A percentile compares a stretch with the other conserved stretches of the same genome.
These are phyloP conservation scores for Pyrrhoderma lamaoense DNA, from an alignment of 1,284 basidiomycete genomes.

Conservation along the genomic window DNA sequence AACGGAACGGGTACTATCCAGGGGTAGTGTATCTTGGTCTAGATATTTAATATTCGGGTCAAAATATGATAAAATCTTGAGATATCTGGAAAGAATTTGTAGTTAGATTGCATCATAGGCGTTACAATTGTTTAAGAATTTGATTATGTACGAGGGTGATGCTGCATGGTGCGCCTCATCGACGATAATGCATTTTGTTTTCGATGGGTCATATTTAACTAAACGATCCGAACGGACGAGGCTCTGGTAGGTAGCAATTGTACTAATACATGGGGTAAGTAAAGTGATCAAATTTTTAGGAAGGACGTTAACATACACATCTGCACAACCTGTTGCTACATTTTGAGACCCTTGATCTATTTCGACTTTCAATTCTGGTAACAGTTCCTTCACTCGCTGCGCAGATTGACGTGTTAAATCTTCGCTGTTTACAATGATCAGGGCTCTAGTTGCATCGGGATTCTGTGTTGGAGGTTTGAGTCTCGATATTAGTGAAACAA, in stretches of 20 bases:
- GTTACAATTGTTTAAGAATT: neutral
- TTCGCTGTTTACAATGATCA: slow-evolving; percentile 82
- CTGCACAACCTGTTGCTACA: slow-evolving; percentile 73
- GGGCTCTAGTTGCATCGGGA: slow-evolving; percentile 45
- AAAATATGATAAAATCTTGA: slow-evolving; percentile 72
- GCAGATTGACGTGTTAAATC: slow-evolving; percentile 88
- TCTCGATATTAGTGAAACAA: slow-evolving; percentile 70
- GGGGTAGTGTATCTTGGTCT: slow-evolving; percentile 33
- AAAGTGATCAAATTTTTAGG: neutral
- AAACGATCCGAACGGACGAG: slow-evolving; percentile 61
- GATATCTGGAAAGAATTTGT: slow-evolving; percentile 53
- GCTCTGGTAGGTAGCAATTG: slow-evolving; percentile 91
- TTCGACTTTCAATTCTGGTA: slow-evolving; percentile 77
- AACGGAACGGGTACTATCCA: slow-evolving; percentile 41
- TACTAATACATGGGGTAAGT: slow-evolving; percentile 38
- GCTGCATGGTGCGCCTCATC: slow-evolving; percentile 97
- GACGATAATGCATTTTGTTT: slow-evolving; percentile 78
- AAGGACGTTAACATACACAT: slow-evolving; percentile 54
- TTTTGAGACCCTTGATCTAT: slow-evolving; percentile 84
- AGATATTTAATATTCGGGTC: slow-evolving; percentile 53
- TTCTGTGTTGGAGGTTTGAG: slow-evolving; percentile 39
- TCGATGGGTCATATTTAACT: slow-evolving; percentile 70
- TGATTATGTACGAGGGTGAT: slow-evolving; percentile 65
- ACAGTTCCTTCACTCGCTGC: slow-evolving; percentile 58
- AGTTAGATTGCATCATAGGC: neutral